Base-by-base conservation (phyloP, 495 filamentous ascomycete species). In the Penicillium crystallinum region DNA sequence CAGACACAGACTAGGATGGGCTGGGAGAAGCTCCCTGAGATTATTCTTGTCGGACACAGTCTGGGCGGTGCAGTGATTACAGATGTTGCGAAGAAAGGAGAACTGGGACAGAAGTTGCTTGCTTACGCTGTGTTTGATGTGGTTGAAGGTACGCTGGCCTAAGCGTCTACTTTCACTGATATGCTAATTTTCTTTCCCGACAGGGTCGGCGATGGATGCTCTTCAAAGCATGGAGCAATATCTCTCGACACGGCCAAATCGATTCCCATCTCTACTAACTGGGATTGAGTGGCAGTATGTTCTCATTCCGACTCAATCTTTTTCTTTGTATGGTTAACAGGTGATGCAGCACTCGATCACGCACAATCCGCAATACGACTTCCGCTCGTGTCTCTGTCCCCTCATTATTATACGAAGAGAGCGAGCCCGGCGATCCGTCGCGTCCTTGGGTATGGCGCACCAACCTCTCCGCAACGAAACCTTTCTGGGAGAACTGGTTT, bases 401-500 rank as follows among this genome's bases (percentile, higher is more conserved):
- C 2, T 86, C 86, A 1, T 70, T 98, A 18, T 72, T 98, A 23
- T 65, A 68, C 54, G 70, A 80, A 51, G 68, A 75, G 58, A 59
- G 62, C 37, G 15, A 57, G 0, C 62, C 71, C 30, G 58, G 70
- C 33, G 70, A 73, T 29, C 23, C 61, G 23, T 59, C 67, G 5
- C 64, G 66, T 48, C 62, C 67, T 23, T 97, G 88, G 87, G 77
- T 77, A 29, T 98, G 93, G 93, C 76, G 85, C 51, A 97, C 93
- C 3, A 84, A 96, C 56, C 79, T 97, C 7, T 83, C 79, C 2
- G 78, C 80, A 33, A 97, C 95, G 14, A 84, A 95, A 58, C 86
- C 88, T 14, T 97, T 91, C 64, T 99, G 93, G 93, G 83, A 91
- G 63, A 84, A 81, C 48, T 99, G 93, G 93, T 99, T 97, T 57